Evolutionary conservation across 78 protist species (phyloP), one percentile per base, ranked within the genome.

Genomic region (Dictyostelium purpureum): DNA sequence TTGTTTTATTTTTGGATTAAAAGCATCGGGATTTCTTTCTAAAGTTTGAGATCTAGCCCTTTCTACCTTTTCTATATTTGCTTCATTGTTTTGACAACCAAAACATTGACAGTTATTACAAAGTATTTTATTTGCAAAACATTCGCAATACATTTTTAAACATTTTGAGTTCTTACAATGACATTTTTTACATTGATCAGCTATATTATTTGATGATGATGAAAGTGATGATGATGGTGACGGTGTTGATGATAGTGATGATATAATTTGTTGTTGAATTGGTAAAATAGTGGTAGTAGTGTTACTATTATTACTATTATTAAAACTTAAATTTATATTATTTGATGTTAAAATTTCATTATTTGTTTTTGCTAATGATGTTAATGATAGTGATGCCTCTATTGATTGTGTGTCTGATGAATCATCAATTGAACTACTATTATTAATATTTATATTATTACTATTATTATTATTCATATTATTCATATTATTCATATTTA

Each of bases 151-250:
- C 87, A 96, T 74, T 71, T 96, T 96, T 24, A 96, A 65, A 78
- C 98, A 96, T 35, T 88, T 94, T 24, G 97, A 94, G 51, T 94
- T 96, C 59, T 94, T 92, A 88, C 98, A 96, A 65, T 96, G 94
- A 92, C 98, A 96, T 81, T 14, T 78, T 66, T 70, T 90, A 42
- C 93, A 66, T 69, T 49, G 66, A 40, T 47, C 47, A 73, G 28
- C 26, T 43, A 71, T 43, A 26, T 26, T 43, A 43, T 71, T 71
- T 71, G 78, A 71, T 43, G 78, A 74, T 74, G 80, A 74, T 26
- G 80, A 74, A 10, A 74, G 52, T 51, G 80, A 74, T 49, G 80
- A 74, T 51, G 80, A 33, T 74, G 43, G 80, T 24, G 52, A 21
- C 14, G 78, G 43, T 71, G 28, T 10, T 5, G 57, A 31, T 71